Percentiles rank a stretch among this genome's conserved stretches.
Conservation (phyloP, 1,284 basidiomycete species). For the Volvariella volvacea region DNA sequence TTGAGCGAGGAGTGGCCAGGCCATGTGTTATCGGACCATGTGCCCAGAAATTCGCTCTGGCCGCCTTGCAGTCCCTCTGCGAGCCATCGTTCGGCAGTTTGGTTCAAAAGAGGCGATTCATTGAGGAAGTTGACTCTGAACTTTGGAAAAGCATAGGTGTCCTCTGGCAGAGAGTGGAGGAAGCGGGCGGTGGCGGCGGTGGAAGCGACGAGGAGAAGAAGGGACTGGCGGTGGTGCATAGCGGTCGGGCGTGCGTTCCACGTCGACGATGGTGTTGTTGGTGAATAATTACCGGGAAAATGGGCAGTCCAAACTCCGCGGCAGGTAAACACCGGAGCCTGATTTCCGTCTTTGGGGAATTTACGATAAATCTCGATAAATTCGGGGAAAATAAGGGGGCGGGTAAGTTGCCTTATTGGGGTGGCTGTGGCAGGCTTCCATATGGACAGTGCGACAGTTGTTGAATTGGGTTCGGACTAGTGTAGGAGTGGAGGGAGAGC, state of each 20-base stretch:
- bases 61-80: constrained; percentile 61
- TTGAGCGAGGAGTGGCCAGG: constrained; percentile 32
- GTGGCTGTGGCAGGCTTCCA: no score
- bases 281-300: constrained; percentile 14
- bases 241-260: constrained; percentile 14
- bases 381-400: constrained; percentile 14
- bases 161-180: constrained; percentile 69
- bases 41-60: constrained; percentile 69
- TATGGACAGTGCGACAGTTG: no score
- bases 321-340: constrained; percentile 10
- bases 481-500: no score
- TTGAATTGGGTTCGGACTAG: no score
- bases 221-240: constrained; percentile 4
- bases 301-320: constrained; percentile 16
- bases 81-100: constrained; percentile 72
- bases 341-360: constrained; percentile 7
- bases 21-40: constrained; percentile 43
- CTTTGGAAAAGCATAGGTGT: constrained; percentile 80
- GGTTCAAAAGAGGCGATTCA: constrained; percentile 65
- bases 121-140: constrained; percentile 79
- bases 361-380: background rate
- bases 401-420: constrained; percentile 11
- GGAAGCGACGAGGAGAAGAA: constrained; percentile 17
- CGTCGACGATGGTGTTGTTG: constrained; percentile 5
- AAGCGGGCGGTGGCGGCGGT: constrained; percentile 33